Evolutionary conservation across 2,329 filamentous ascomycete species (phyloP), one percentile per base, ranked within the genome.

Genomic region (Aspergillus felis): DNA sequence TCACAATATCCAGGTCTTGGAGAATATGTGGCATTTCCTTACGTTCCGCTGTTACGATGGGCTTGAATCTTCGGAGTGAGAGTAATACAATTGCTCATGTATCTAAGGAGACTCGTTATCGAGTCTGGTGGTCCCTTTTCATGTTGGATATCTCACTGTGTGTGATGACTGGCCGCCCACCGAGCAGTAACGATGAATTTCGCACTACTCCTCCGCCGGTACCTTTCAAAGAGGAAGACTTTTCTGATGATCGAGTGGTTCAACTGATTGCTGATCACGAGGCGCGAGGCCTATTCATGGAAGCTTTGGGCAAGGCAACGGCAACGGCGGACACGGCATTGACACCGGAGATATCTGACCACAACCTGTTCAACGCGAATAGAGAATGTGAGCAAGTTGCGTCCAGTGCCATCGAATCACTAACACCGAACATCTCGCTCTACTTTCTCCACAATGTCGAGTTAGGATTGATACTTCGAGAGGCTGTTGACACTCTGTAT

Each of bases 51-150:
- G 66, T 72, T 50, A 69, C 74, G 0, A 69, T 79, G 67, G 77
- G 76, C 2, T 63, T 79, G 42, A 77, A 79, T 52, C 65, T 79
- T 52, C 72, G 71, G 35, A 79, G 73, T 55, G 73, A 74, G 50
- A 77, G 71, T 47, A 67, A 61, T 17, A 66, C 64, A 20, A 63
- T 78, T 32, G 63, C 66, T 4, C 67, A 73, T 53, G 60, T 66
- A 5, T 74, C 75, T 6, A 77, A 75, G 57, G 76, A 78, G 61
- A 71, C 71, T 51, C 72, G 76, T 17, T 77, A 77, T 58, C 68
- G 75, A 17, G 70, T 78, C 6, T 79, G 77, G 77, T 78, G 76
- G 74, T 72, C 76, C 17, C 58, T 79, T 2, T 75, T 76, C 46
- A 63, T 69, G 32, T 64, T 79, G 10, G 77, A 79, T 61, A 72